phyloP scores from a whole-genome alignment of 164 flowering plant species.

The Buxus sempervirens region DNA sequence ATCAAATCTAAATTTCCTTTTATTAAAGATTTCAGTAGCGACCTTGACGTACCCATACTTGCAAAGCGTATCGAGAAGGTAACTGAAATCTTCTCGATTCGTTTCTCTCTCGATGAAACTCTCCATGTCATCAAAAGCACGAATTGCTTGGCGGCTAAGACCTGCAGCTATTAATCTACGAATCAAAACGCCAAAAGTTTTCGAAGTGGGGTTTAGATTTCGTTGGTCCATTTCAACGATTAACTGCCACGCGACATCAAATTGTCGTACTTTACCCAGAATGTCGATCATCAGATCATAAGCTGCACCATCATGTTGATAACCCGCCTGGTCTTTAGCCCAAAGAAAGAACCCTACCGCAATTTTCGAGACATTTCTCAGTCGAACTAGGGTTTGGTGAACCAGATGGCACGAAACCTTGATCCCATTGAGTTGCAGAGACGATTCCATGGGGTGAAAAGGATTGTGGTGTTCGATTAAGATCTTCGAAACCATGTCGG shows the following conservation, averaged over 20 bases:
- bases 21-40: conserved; percentile 74
- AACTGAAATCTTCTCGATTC: conserved; percentile 31
- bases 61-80: conserved; percentile 73
- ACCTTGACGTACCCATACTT: conserved; percentile 77
- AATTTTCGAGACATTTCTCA: conserved; percentile 57
- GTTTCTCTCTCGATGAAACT: conserved; percentile 32
- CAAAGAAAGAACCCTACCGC: conserved; percentile 73
- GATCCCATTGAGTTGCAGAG: conserved; percentile 76
- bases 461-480: conserved; percentile 88
- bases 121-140: conserved; percentile 79
- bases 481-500: conserved; percentile 56
- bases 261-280: conserved; percentile 70
- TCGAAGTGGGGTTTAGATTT: conserved; percentile 23
- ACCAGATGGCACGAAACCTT: conserved; percentile 48
- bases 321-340: conserved; percentile 37
- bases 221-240: conserved; percentile 60
- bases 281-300: conserved; percentile 69
- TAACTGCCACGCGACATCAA: conserved; percentile 88
- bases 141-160: conserved; percentile 72
- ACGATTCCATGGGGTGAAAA: conserved; percentile 77
- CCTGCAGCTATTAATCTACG: conserved; percentile 76
- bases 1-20: conserved; percentile 31
- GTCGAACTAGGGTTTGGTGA: conserved; percentile 77
- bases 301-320: conserved; percentile 32
- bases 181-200: conserved; percentile 57